Evolutionary conservation across 176 grass and related monocot genomes (phyloP), one percentile per base, ranked within the genome.

Genomic region (Cymbopogon citratus): DNA sequence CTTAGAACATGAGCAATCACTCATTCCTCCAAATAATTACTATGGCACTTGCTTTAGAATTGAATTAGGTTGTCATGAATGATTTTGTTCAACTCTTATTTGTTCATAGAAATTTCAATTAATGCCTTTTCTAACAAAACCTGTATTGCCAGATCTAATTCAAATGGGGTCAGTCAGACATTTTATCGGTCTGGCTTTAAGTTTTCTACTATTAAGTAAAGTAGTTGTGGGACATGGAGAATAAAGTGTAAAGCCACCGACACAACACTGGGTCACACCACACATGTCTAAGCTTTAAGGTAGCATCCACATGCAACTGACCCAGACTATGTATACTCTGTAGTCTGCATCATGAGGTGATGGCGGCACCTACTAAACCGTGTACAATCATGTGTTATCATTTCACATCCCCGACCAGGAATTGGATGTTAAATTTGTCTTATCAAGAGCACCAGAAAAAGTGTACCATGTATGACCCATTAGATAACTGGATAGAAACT

Each of bases 191-290:
- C 12, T 28, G 48, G 6, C 63, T 87, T 75, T 68, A 49, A 57
- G 7, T 74, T 34, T 66, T 85, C 85, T 61, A 74, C 79, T 68
- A 59, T 6, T 34, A 66, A 78, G 48, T 74, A 90, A 87, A 85
- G 52, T 66, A 85, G 49, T 33, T 54, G 44, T 82, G 65, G 46
- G 69, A 65, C 46, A 62, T 52, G 64, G 61, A 78, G 89, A 96
- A 99, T 93, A 99, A 99, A 99, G 93, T 81, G 89, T 44, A 95
- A 93, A 95, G 86, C 76, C 76, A 91, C 85, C 78, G 85, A 89
- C 92, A 94, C 18, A 80, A 80, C 65, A 81, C n/a, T 83, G 85
- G 75, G 71, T 39, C 85, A 90, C 34, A 91, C 46, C 56, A 65
- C 83, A 81, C 79, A 84, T 89, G 46, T 90, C 73, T 90, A 88